phyloP scores from a whole-genome alignment of 2,329 filamentous ascomycete genomes.

The Trichoderma lentiforme region DNA sequence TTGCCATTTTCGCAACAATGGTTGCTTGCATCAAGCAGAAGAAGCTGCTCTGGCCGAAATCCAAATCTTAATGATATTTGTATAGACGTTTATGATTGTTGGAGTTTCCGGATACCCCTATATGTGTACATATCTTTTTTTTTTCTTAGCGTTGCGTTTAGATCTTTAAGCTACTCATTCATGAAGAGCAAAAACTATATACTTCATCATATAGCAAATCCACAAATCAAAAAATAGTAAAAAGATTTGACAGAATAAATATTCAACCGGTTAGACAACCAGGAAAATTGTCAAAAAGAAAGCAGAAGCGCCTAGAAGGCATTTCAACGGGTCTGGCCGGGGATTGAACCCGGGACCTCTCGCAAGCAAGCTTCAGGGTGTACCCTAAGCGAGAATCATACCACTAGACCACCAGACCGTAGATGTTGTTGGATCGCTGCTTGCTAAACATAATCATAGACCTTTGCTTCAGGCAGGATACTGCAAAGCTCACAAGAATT shows the following conservation, averaged over 20 bases:
- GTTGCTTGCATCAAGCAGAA: conserved; percentile 60
- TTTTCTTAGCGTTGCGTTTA: not conserved
- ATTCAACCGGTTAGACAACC: not conserved
- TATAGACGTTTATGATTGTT: not conserved
- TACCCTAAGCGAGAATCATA: conserved; percentile 19
- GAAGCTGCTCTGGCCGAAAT: conserved; percentile 68
- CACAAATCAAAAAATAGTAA: not conserved
- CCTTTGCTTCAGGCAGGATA: not conserved
- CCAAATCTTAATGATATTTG: not conserved
- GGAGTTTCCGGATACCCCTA: not conserved
- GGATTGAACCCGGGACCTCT: conserved; percentile 48
- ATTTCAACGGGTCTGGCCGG: conserved; percentile 39
- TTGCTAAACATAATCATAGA: not conserved
- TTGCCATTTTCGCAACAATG: conserved; percentile 68
- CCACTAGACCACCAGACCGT: conserved; percentile 19
- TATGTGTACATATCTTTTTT: not conserved
- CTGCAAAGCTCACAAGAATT: not conserved
- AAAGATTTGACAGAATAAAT: not conserved
- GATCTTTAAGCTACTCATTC: not conserved
- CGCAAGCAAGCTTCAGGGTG: conserved; percentile 28
- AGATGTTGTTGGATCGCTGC: not conserved
- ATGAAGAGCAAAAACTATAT: not conserved
- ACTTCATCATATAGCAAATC: not conserved
- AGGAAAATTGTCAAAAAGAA: not conserved
- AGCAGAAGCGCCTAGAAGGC: not conserved